Percentiles rank a stretch among this genome's conserved stretches.
Conservation (phyloP, 2,329 filamentous ascomycete species). For the Mycocentrospora acerina region DNA sequence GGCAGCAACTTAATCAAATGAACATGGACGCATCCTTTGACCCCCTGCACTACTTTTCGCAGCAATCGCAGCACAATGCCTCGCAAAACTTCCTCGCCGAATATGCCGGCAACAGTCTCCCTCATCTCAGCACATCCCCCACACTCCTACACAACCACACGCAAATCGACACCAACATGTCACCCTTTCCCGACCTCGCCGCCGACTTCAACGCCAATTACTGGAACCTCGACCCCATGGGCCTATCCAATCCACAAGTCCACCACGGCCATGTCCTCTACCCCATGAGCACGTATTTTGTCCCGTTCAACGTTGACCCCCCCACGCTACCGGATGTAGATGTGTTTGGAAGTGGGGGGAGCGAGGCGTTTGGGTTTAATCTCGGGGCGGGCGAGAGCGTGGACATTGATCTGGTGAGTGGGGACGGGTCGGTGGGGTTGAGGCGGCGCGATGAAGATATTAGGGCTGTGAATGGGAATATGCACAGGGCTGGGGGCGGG, state of each 20-base stretch:
- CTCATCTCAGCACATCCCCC: slow-evolving; percentile 39
- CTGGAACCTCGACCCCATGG: slow-evolving; percentile 39
- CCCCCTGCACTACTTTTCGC: slow-evolving; percentile 29
- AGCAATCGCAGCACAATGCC: slow-evolving; percentile 22
- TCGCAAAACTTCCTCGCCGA: slow-evolving; percentile 46
- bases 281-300: slow-evolving; percentile 75
- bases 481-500: background rate
- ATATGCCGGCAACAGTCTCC: slow-evolving; percentile 48
- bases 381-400: slow-evolving; percentile 17
- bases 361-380: slow-evolving; percentile 34
- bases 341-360: slow-evolving; percentile 29
- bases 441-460: background rate
- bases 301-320: slow-evolving; percentile 89
- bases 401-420: slow-evolving; percentile 23
- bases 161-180: slow-evolving; percentile 27
- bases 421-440: slow-evolving; percentile 1
- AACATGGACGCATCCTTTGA: slow-evolving; percentile 32
- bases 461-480: too few species aligned
- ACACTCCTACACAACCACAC: slow-evolving; percentile 32
- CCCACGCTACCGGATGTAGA: slow-evolving; percentile 42
- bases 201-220: slow-evolving; percentile 34
- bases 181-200: slow-evolving; percentile 36
- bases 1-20: slow-evolving; percentile 30
- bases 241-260: slow-evolving; percentile 12
- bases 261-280: slow-evolving; percentile 36